phyloP scores from a whole-genome alignment of 164 flowering plant species.

The Liriodendron chinense region DNA sequence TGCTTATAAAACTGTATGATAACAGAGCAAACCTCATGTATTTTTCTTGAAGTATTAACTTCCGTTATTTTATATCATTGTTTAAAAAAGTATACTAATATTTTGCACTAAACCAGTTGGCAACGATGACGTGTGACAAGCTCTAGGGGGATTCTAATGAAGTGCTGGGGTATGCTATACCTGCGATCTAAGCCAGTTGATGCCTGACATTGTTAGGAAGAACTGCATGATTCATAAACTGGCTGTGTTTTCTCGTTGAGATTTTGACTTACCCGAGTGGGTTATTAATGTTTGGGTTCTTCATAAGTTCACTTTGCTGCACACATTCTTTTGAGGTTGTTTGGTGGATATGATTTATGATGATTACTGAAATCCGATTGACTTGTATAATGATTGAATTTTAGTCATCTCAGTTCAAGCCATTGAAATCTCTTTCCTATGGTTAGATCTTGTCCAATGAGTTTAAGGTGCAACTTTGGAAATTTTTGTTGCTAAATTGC shows the following conservation, averaged over 20 bases:
- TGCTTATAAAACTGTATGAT: not conserved
- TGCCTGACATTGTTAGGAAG: not conserved
- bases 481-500: not conserved
- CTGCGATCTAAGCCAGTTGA: not conserved
- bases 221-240: conserved; percentile 3
- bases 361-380: not conserved
- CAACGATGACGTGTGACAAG: conserved; percentile 14
- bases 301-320: not conserved
- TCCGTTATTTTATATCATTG: not conserved
- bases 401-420: not conserved
- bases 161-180: not conserved
- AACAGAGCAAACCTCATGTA: not conserved
- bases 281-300: not conserved
- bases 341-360: not conserved
- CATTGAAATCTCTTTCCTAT: not conserved
- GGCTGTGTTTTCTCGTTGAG: not conserved
- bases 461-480: not conserved
- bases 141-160: not conserved
- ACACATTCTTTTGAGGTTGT: not conserved
- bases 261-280: not conserved
- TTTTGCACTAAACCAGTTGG: conserved; percentile 9
- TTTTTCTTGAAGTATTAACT: not conserved
- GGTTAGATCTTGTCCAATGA: not conserved
- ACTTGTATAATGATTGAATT: not conserved
- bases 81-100: not conserved